Conservation (phyloP, 179 eudicot species). For the Gypsophila paniculata region DNA sequence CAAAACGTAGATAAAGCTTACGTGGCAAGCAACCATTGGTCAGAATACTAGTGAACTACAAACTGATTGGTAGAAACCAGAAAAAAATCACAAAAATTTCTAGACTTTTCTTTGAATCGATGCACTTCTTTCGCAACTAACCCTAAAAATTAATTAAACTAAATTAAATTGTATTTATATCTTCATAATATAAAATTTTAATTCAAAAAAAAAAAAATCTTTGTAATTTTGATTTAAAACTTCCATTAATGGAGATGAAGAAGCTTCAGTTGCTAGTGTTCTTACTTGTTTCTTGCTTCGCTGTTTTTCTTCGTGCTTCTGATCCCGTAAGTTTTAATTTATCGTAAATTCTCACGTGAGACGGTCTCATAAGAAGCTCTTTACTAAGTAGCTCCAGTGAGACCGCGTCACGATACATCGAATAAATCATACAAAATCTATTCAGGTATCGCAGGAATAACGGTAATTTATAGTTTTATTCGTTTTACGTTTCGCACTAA, state of each 20-base stretch:
- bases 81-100: background rate
- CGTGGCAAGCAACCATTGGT: conserved; percentile 33
- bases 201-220: too few species aligned
- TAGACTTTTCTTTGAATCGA: background rate
- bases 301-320: conserved; percentile 46
- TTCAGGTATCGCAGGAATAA: too few species aligned
- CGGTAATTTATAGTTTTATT: too few species aligned
- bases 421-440: too few species aligned
- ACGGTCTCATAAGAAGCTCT: too few species aligned
- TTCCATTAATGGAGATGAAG: conserved; percentile 38
- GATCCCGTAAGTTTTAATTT: conserved; percentile 20
- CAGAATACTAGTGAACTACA: conserved; percentile 18
- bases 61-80: conserved; percentile 32
- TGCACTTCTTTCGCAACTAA: background rate
- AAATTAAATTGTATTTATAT: background rate
- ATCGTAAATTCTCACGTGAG: too few species aligned
- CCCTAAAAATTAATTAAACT: background rate
- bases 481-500: too few species aligned
- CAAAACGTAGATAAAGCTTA: background rate
- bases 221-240: background rate
- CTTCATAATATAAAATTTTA: background rate
- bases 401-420: too few species aligned
- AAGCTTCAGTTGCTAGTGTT: conserved; percentile 27
- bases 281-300: conserved; percentile 36
- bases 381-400: too few species aligned